Evolutionary conservation across 1,139 yeast species (phyloP).

Genomic region (Arxiozyma bovina): DNA sequence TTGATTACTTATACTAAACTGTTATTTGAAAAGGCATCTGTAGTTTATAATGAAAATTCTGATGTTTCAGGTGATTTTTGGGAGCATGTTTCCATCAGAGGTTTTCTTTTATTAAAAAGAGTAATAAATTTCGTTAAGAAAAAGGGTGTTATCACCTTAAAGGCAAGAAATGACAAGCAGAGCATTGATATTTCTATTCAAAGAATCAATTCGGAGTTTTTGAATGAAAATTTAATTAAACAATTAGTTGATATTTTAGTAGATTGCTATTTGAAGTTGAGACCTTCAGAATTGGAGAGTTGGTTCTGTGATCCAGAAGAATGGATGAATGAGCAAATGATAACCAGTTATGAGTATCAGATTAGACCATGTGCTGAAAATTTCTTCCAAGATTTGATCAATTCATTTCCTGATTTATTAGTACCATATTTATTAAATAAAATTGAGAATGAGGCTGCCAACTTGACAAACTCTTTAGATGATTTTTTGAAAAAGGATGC

Average conservation of each 20-base stretch:
- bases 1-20: slow-evolving; percentile 50
- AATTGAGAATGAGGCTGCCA: slow-evolving; percentile 41
- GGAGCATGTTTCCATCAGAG: slow-evolving; percentile 68
- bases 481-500: slow-evolving; percentile 69
- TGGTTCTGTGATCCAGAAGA: slow-evolving; percentile 89
- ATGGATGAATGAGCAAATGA: slow-evolving; percentile 76
- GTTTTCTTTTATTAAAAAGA: slow-evolving; percentile 56
- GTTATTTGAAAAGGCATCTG: slow-evolving; percentile 53
- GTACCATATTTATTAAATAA: slow-evolving; percentile 55
- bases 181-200: slow-evolving; percentile 54
- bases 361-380: slow-evolving; percentile 83
- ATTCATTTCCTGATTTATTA: slow-evolving; percentile 52
- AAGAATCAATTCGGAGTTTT: slow-evolving; percentile 45
- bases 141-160: slow-evolving; percentile 57
- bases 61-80: slow-evolving; percentile 55
- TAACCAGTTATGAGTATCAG: slow-evolving; percentile 75
- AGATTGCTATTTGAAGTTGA: slow-evolving; percentile 61
- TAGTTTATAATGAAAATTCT: slow-evolving; percentile 42
- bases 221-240: slow-evolving; percentile 47
- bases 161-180: slow-evolving; percentile 48
- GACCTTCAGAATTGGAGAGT: slow-evolving; percentile 65
- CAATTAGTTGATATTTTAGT: slow-evolving; percentile 59
- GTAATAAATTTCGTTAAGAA: slow-evolving; percentile 54
- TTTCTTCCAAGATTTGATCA: slow-evolving; percentile 67
- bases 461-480: slow-evolving; percentile 32